Evolutionary conservation across 2,329 filamentous ascomycete species (phyloP).

Genomic region (Xylariaceae sp.): DNA sequence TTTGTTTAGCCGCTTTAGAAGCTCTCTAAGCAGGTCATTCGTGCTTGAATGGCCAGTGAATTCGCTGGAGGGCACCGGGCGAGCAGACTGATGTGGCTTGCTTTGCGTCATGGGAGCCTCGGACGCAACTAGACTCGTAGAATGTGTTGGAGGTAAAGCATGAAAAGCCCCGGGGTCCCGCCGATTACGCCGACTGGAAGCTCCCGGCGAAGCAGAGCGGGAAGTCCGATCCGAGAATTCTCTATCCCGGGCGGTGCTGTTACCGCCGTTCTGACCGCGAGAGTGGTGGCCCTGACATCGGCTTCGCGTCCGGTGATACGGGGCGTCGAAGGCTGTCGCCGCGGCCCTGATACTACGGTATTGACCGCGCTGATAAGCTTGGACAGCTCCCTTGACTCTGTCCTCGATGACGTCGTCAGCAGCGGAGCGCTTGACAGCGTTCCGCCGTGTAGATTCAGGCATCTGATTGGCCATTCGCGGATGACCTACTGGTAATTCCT

Average conservation of each 20-base stretch:
- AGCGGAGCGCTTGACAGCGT: not conserved
- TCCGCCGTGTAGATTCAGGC: not conserved
- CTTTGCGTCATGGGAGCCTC: not conserved
- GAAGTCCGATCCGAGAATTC: not conserved
- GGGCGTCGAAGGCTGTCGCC: not conserved
- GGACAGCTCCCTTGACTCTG: not conserved
- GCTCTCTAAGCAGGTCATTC: not conserved
- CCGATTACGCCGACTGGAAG: not conserved
- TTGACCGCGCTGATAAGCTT: not conserved
- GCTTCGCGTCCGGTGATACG: not conserved
- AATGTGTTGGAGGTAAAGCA: not conserved
- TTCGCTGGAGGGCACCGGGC: not conserved
- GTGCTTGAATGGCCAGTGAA: not conserved
- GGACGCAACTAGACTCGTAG: not conserved
- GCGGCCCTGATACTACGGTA: not conserved
- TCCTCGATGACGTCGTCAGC: conserved; percentile 1
- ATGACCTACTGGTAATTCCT: not conserved
- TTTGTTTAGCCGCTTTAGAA: not conserved
- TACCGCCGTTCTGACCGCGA: not conserved
- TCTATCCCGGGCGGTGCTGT: not conserved
- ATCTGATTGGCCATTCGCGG: not conserved
- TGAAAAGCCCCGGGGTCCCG: not conserved
- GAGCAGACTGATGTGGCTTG: not conserved
- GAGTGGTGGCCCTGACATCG: not conserved
- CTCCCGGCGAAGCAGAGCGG: not conserved